Conservation (phyloP, 1,139 yeast species). For the Yamadazyma sp. region DNA sequence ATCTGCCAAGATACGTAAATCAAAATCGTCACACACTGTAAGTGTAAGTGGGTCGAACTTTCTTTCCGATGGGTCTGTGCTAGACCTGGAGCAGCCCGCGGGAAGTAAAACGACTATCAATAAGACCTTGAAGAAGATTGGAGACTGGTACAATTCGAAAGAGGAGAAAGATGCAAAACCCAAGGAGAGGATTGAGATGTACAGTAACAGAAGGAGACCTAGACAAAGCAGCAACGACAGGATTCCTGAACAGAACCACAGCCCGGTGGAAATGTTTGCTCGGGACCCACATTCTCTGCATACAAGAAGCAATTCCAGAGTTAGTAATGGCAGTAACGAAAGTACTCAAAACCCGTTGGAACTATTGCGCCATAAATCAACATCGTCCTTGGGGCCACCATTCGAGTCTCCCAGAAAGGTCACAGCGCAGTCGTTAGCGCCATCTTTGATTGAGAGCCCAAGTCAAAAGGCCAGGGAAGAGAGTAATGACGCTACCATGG, state of each 20-base stretch:
- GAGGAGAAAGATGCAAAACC: conserved; percentile 7
- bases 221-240: conserved; percentile 22
- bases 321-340: conserved; percentile 7
- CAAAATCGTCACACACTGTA: conserved; percentile 28
- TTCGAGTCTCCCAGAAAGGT: neutral
- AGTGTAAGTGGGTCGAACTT: conserved; percentile 28
- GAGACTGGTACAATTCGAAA: conserved; percentile 55
- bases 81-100: conserved; percentile 6
- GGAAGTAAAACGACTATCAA: conserved; percentile 8
- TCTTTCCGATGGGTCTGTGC: conserved; percentile 28
- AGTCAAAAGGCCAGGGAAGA: neutral
- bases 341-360: neutral
- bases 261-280: conserved; percentile 17
- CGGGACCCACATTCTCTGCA: conserved; percentile 10
- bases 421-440: neutral
- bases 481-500: neutral
- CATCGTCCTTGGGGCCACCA: conserved; percentile 2
- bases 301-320: conserved; percentile 12
- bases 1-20: conserved; percentile 33
- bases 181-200: conserved; percentile 47
- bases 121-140: conserved; percentile 50
- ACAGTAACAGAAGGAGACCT: conserved; percentile 51
- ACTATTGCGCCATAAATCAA: neutral
- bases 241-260: conserved; percentile 3
- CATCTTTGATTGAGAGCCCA: neutral